A percentile compares a stretch with the other conserved stretches of the same genome.
These are phyloP conservation scores for Leccinum obscurum DNA, from an alignment of 768 basidiomycete species.

Conservation along the genomic window DNA sequence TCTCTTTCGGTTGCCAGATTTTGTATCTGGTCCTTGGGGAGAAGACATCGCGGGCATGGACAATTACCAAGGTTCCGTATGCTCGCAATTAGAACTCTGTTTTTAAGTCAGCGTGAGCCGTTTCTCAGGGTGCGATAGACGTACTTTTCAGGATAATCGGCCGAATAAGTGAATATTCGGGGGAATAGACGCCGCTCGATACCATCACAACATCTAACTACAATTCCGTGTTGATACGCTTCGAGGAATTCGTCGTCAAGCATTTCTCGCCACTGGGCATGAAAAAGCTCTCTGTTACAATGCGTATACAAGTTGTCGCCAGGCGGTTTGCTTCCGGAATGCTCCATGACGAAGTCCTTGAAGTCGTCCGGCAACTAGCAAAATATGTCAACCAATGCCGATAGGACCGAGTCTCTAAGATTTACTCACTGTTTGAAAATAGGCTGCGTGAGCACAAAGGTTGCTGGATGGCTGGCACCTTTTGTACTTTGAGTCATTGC, in stretches of 20 bases:
- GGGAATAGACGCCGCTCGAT: neutral
- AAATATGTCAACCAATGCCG: neutral
- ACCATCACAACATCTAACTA: neutral
- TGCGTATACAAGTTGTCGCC: neutral
- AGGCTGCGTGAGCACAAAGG: neutral
- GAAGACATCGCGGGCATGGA: neutral
- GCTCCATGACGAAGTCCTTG: neutral
- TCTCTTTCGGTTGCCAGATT: neutral
- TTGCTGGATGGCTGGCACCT: neutral
- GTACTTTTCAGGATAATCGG: neutral
- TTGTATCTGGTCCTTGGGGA: neutral
- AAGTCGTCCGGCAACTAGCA: neutral
- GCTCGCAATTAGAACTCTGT: neutral
- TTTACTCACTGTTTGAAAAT: neutral
- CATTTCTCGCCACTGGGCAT: neutral
- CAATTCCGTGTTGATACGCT: neutral
- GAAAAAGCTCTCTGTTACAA: neutral
- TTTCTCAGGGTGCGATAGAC: neutral
- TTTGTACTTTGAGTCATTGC: neutral
- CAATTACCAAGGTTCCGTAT: neutral
- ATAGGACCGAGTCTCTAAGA: neutral
- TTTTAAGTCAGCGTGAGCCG: neutral
- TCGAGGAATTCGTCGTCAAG: neutral
- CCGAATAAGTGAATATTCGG: neutral
- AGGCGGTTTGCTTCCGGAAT: neutral